Evolutionary conservation across 805 yeast genomes (phyloP).

Genomic region (Spathaspora sp.): DNA sequence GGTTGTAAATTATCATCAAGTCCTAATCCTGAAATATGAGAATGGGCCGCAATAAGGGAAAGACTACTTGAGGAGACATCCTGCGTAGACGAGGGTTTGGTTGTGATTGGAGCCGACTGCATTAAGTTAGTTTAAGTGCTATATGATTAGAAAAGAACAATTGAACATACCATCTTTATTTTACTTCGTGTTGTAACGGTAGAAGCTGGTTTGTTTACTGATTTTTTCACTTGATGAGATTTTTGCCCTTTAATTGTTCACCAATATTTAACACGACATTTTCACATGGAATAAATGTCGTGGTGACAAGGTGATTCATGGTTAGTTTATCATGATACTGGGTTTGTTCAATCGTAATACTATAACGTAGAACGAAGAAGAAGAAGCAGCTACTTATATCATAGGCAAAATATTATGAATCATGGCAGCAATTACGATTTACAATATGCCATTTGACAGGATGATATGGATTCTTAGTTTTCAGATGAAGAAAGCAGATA

Average conservation of each 20-base stretch:
- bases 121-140: not conserved
- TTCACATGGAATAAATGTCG: not conserved
- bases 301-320: too few species aligned
- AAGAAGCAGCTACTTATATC: too few species aligned
- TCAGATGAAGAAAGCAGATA: too few species aligned
- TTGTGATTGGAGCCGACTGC: constrained; percentile 22
- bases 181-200: too few species aligned
- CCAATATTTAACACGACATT: not conserved
- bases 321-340: too few species aligned
- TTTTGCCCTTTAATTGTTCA: not conserved
- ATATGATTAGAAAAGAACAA: not conserved
- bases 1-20: constrained; percentile 88
- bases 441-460: too few species aligned
- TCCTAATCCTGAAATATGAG: constrained; percentile 96
- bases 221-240: not conserved
- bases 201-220: not conserved
- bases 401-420: too few species aligned
- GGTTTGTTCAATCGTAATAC: too few species aligned
- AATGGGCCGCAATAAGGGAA: constrained; percentile 92
- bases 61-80: constrained; percentile 37
- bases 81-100: constrained; percentile 25
- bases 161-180: not conserved
- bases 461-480: too few species aligned
- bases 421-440: too few species aligned
- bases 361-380: too few species aligned